Percentiles rank a stretch among this genome's conserved stretches.
Conservation (phyloP, 495 filamentous ascomycete species). For the Penicillium samsonianum region DNA sequence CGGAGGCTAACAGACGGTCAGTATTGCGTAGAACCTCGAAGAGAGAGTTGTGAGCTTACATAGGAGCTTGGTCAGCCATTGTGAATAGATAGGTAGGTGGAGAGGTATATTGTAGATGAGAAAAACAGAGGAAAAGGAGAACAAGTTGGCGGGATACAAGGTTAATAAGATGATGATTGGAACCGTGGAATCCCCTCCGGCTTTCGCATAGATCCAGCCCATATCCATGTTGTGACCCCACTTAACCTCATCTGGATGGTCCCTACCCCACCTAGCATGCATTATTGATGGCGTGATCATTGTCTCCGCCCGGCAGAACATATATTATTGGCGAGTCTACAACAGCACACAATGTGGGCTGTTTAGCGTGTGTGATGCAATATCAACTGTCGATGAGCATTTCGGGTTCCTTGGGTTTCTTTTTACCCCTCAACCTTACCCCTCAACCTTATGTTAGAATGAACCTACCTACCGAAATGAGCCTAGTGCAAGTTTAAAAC, state of each 20-base stretch:
- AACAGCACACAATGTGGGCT: slow-evolving; percentile 23
- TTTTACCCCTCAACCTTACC: neutral
- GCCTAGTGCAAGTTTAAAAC: too few species aligned
- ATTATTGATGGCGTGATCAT: slow-evolving; percentile 42
- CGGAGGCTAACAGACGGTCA: slow-evolving; percentile 62
- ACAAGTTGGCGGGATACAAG: slow-evolving; percentile 12
- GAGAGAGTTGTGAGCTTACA: slow-evolving; percentile 41
- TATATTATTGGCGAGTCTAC: slow-evolving; percentile 25
- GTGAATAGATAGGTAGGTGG: slow-evolving; percentile 28
- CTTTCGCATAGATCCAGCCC: neutral
- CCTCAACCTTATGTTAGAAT: neutral
- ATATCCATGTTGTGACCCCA: neutral
- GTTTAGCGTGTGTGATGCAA: slow-evolving; percentile 31
- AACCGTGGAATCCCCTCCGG: neutral
- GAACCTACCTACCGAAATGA: too few species aligned
- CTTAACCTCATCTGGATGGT: neutral
- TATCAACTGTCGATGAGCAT: slow-evolving; percentile 6
- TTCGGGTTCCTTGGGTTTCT: neutral
- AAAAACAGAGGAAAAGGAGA: slow-evolving; percentile 11
- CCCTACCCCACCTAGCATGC: neutral
- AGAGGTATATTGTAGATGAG: neutral
- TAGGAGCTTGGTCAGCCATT: slow-evolving; percentile 55
- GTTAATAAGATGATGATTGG: slow-evolving; percentile 22
- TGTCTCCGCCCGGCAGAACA: slow-evolving; percentile 37
- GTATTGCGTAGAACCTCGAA: neutral